Evolutionary conservation across 768 basidiomycete genomes (phyloP).

Genomic region (Lenzites betulinus): DNA sequence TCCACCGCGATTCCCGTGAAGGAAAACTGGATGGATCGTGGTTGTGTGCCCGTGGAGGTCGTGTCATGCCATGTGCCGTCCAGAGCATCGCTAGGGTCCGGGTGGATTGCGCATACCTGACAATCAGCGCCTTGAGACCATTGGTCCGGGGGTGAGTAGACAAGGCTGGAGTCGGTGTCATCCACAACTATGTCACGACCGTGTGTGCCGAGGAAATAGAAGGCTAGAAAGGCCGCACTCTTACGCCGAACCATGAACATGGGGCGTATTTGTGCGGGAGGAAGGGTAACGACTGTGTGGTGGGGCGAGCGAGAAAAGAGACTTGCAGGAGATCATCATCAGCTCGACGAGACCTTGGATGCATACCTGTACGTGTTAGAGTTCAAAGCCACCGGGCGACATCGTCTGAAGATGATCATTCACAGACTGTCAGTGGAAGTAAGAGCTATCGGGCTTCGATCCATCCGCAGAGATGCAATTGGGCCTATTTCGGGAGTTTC

Average conservation of each 20-base stretch:
- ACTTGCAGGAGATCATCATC: no score
- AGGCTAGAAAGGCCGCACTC: not conserved
- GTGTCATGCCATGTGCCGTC: conserved; percentile 16
- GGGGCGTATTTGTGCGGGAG: not conserved
- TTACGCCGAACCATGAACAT: not conserved
- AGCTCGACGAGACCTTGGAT: no score
- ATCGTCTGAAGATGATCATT: not conserved
- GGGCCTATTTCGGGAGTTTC: no score
- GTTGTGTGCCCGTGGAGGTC: no score
- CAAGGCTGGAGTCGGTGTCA: not conserved
- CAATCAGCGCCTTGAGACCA: conserved; percentile 14
- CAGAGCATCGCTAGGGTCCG: not conserved
- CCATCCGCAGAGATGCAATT: no score
- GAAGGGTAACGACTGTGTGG: not conserved
- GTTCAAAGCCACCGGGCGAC: no score
- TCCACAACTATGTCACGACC: not conserved
- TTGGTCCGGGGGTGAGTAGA: conserved; percentile 11
- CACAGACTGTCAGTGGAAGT: not conserved
- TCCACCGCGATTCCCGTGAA: conserved; percentile 9
- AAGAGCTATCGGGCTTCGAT: no score
- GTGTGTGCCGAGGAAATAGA: not conserved
- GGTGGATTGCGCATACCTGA: not conserved
- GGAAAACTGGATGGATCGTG: not conserved
- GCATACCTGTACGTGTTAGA: no score
- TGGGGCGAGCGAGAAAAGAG: not conserved